Percentiles rank a stretch among this genome's conserved stretches.
These are phyloP conservation scores for Dothideomycetidae sp. DNA, from an alignment of 2,329 filamentous ascomycete species.

Conservation along the genomic window DNA sequence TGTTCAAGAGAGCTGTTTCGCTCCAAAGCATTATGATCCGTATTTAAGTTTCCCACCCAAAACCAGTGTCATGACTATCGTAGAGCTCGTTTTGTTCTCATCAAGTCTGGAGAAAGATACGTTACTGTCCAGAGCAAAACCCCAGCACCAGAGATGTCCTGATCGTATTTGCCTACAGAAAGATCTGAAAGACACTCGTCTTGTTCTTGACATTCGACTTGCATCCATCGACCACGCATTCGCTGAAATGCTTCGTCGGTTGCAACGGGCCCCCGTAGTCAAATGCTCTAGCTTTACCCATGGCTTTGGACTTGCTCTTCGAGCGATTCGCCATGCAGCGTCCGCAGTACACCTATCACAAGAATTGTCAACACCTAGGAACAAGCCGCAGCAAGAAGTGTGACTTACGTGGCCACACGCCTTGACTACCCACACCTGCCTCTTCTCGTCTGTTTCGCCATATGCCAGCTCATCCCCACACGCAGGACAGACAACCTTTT, in stretches of 20 bases:
- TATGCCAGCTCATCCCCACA: slow-evolving; percentile 74
- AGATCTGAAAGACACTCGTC: slow-evolving; percentile 28
- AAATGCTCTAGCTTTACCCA: slow-evolving; percentile 25
- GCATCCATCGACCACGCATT: slow-evolving; percentile 33
- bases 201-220: slow-evolving; percentile 21
- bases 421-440: slow-evolving; percentile 86
- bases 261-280: slow-evolving; percentile 16
- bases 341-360: slow-evolving; percentile 41
- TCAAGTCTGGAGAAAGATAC: no score
- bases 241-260: slow-evolving; percentile 27
- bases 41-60: no score
- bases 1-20: no score
- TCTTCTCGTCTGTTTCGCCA: slow-evolving; percentile 52
- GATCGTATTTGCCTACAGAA: no score
- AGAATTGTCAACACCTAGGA: no score
- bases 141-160: no score
- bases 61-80: no score
- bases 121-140: no score
- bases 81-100: no score
- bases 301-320: slow-evolving; percentile 19
- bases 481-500: slow-evolving; percentile 67
- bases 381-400: neutral
- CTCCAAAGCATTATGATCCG: no score
- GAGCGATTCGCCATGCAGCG: slow-evolving; percentile 32
- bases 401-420: slow-evolving; percentile 73